Evolutionary conservation across 2,329 filamentous ascomycete species (phyloP), one percentile per base, ranked within the genome.

Genomic region (Didymella arachidicola): DNA sequence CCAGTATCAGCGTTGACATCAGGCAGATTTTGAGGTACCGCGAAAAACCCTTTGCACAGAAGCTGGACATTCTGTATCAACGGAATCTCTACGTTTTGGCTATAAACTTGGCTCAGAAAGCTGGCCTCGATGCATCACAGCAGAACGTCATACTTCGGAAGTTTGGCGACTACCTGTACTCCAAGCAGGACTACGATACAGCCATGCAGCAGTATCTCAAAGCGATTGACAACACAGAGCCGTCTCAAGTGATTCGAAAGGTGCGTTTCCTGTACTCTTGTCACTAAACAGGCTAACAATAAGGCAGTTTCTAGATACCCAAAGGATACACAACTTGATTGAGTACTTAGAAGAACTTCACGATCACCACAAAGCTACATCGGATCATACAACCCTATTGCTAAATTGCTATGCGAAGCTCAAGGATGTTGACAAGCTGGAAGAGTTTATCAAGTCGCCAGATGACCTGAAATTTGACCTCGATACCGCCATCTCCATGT

Each of bases 181-280:
- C 96, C 65, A 97, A 96, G 71, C 92, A 91, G 4, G 93, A 97
- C 72, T 99, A 94, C 72, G 95, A 99, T 72, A 95, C 91, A 7
- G 93, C 96, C n/a, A 99, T 99, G 96, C 90, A 96, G 69, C 95
- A 98, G 76, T 99, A 99, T 73, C 87, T 99, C 62, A 90, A 92
- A 67, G 94, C 96, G 0, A 97, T 99, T 59, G 93, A 97, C 72
- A 95, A 92, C 59, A 98, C 94, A 0, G 94, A 98, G 70, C 94
- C 94, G 7, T 97, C 94, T 1, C 94, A 97, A 72, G 92, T 98
- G 45, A 97, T 98, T 71, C 86, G 94, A 68, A 97, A 97, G 81
- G 90, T 91, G 72, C 26, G 62, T 4, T 41, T 14, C 29, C 3
- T 7, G 26, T 29, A 11, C 0, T 7, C 8, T 14, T 11, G 3